Conservation (phyloP, 2,329 filamentous ascomycete genomes). For the Pseudogymnoascus sp. region DNA sequence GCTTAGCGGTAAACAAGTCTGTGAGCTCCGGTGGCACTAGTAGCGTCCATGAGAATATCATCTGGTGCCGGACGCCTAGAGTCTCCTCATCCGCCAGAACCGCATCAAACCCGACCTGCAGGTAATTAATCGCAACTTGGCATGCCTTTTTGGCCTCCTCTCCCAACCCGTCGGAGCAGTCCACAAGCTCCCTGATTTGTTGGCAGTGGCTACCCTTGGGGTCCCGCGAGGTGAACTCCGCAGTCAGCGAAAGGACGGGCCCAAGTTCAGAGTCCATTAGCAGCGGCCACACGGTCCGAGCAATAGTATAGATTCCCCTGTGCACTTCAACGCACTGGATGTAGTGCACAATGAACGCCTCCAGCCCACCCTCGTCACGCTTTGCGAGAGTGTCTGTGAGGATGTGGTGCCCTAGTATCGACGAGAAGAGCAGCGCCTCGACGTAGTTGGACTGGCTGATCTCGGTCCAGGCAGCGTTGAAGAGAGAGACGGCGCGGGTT, state of each 20-base stretch:
- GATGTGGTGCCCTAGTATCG: conserved; percentile 28
- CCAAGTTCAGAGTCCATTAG: conserved; percentile 23
- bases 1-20: conserved; percentile 17
- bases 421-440: conserved; percentile 28
- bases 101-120: conserved; percentile 23
- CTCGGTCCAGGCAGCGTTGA: conserved; percentile 20
- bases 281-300: conserved; percentile 22
- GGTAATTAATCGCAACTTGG: conserved; percentile 19
- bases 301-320: conserved; percentile 16
- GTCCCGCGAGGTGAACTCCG: conserved; percentile 14
- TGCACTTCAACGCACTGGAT: conserved; percentile 23
- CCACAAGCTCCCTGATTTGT: conserved; percentile 18
- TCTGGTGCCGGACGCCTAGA: conserved; percentile 16
- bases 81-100: conserved; percentile 12
- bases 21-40: conserved; percentile 20
- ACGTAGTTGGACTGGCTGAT: conserved; percentile 27
- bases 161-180: conserved; percentile 13
- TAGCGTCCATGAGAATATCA: conserved; percentile 25
- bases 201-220: conserved; percentile 22
- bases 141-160: conserved; percentile 22
- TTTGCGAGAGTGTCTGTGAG: conserved; percentile 28
- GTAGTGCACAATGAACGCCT: conserved; percentile 26
- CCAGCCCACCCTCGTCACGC: conserved; percentile 17
- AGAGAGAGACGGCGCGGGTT: conserved; percentile 23
- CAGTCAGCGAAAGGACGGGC: conserved; percentile 18